phyloP scores from a whole-genome alignment of 2,329 filamentous ascomycete species.

The Pestalotiopsis sp. region DNA sequence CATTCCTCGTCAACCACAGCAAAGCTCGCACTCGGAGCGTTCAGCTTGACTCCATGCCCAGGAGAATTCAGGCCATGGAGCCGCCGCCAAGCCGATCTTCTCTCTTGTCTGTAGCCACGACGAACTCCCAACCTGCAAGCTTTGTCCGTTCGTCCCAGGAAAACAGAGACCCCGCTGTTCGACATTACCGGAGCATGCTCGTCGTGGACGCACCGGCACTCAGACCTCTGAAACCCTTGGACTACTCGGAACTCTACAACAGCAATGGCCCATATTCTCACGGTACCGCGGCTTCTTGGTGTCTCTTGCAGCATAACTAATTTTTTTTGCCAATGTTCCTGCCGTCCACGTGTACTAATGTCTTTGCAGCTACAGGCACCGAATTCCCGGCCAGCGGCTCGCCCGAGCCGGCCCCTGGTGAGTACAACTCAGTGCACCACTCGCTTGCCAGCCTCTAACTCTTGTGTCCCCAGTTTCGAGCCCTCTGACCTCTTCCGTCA shows the following conservation, averaged over 20 bases:
- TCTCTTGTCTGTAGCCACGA: slow-evolving; percentile 25
- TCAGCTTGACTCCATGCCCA: slow-evolving; percentile 44
- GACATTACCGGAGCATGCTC: slow-evolving; percentile 56
- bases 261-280: slow-evolving; percentile 18
- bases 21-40: slow-evolving; percentile 51
- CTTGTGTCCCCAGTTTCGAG: slow-evolving; percentile 29
- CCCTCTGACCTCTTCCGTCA: slow-evolving; percentile 49
- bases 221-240: slow-evolving; percentile 44
- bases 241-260: slow-evolving; percentile 50
- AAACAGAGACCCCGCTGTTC: slow-evolving; percentile 35
- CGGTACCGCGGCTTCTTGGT: slow-evolving; percentile 23
- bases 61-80: slow-evolving; percentile 19
- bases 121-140: slow-evolving; percentile 37
- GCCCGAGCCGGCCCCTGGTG: slow-evolving; percentile 45
- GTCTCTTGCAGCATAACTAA: slow-evolving; percentile 27
- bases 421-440: slow-evolving; percentile 33
- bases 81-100: slow-evolving; percentile 21
- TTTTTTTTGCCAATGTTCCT: slow-evolving; percentile 15
- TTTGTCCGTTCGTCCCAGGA: slow-evolving; percentile 39
- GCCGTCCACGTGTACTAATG: slow-evolving; percentile 37
- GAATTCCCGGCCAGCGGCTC: slow-evolving; percentile 26
- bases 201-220: slow-evolving; percentile 53
- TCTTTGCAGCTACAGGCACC: slow-evolving; percentile 37
- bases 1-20: slow-evolving; percentile 46
- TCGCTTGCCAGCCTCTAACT: neutral